Percentiles rank a stretch among this genome's conserved stretches.
Evolutionary conservation across 352 stramenopile genomes (phyloP).

Genomic region (Phytophthora foliorum): DNA sequence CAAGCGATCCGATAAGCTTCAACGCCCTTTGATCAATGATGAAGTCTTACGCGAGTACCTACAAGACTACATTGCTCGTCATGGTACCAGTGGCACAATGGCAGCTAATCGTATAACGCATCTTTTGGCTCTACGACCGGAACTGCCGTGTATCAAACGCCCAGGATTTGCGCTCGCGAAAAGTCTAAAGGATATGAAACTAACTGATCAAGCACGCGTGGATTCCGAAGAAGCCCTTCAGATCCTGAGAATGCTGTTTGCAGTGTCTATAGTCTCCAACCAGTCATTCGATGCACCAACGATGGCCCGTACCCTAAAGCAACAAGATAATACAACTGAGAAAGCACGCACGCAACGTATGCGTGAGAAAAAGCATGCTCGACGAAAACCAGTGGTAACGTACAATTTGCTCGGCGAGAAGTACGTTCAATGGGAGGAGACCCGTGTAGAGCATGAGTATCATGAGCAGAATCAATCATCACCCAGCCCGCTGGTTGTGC

Average conservation of each 20-base stretch:
- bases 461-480: constrained; percentile 13
- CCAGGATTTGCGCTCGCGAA: constrained; percentile 44
- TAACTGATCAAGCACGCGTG: constrained; percentile 36
- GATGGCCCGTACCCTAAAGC: constrained; percentile 15
- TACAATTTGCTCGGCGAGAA: constrained; percentile 83
- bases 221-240: constrained; percentile 36
- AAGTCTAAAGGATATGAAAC: constrained; percentile 41
- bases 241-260: constrained; percentile 32
- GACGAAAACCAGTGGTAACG: constrained; percentile 54
- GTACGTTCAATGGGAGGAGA: constrained; percentile 58
- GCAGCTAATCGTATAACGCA: constrained; percentile 47
- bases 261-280: constrained; percentile 9
- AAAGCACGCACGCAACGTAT: constrained; percentile 31
- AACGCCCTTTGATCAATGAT: constrained; percentile 22
- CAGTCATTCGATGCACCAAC: constrained; percentile 24
- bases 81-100: constrained; percentile 49
- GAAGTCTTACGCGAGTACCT: constrained; percentile 48
- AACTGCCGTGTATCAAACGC: constrained; percentile 43
- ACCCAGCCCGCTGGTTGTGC: constrained; percentile 19
- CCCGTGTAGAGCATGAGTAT: constrained; percentile 1
- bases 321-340: constrained; percentile 15
- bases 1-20: constrained; percentile 17
- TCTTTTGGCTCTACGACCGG: constrained; percentile 48
- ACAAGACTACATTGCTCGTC: constrained; percentile 49
- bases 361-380: constrained; percentile 30